These are phyloP conservation scores for Kondoa malvinella DNA, from an alignment of 768 basidiomycete genomes.

Conservation along the genomic window DNA sequence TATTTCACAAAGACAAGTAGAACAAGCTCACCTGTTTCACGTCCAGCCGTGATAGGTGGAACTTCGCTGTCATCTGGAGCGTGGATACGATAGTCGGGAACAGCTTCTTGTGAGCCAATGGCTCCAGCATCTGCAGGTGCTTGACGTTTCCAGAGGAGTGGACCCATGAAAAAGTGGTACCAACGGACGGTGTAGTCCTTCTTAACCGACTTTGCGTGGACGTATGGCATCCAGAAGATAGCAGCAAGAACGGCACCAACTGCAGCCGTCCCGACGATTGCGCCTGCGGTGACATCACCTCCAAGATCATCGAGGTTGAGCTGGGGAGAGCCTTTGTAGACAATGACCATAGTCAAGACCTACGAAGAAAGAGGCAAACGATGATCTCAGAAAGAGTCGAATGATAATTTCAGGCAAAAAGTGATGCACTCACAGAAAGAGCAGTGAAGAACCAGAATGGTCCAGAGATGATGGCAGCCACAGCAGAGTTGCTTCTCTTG, in stretches of 20 bases:
- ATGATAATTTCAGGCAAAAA: background rate
- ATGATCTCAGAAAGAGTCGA: no score
- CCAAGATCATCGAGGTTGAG: slow-evolving; percentile 32
- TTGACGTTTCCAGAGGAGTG: slow-evolving; percentile 32
- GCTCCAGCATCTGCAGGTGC: slow-evolving; percentile 30
- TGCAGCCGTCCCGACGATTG: slow-evolving; percentile 32
- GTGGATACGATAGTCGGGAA: slow-evolving; percentile 31
- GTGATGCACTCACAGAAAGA: slow-evolving; percentile 31
- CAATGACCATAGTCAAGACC: slow-evolving; percentile 6
- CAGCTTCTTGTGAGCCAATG: slow-evolving; percentile 19
- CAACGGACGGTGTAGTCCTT: slow-evolving; percentile 35
- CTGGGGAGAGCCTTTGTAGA: slow-evolving; percentile 35
- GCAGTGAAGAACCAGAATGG: slow-evolving; percentile 26
- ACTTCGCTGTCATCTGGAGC: no score
- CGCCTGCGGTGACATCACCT: slow-evolving; percentile 28
- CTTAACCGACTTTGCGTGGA: slow-evolving; percentile 33
- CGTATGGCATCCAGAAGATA: slow-evolving; percentile 36
- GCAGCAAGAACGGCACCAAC: slow-evolving; percentile 31
- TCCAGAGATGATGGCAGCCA: slow-evolving; percentile 25
- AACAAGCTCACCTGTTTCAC: no score
- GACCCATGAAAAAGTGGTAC: slow-evolving; percentile 36
- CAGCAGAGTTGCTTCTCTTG: slow-evolving; percentile 29
- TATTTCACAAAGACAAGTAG: no score
- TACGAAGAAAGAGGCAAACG: no score
- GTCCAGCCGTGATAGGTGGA: no score